Evolutionary conservation across 345 rosid genomes (phyloP), one percentile per base, ranked within the genome.

Genomic region (Moricandia moricandioides): DNA sequence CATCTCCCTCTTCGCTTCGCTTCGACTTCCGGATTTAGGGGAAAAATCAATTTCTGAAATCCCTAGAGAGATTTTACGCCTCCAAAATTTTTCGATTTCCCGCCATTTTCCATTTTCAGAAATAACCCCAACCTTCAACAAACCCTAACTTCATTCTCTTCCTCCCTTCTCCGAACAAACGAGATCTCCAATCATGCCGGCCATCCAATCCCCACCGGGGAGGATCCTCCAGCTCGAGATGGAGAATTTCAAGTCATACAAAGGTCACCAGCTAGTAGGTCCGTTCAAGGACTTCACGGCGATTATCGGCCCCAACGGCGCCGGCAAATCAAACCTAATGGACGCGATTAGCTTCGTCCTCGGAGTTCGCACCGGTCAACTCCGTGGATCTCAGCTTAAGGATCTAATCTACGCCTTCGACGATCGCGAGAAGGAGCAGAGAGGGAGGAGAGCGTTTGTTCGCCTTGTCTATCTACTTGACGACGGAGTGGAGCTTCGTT

Each of bases 281-380:
- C 99, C 99, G 0, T 95, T 95, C 89, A 86, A 80, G 68, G 97
- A 95, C 82, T 95, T 95, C 86, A 95, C 99, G 0, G 99, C 99
- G 26, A 92, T 95, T 4, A 92, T 95, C 39, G 99, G 99, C 33
- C 99, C 99, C 29, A 95, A 95, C 81, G 99, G 99, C 4, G 86
- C 99, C 3, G 99, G 99, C 12, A 95, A 95, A 78, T 95, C 97
- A 21, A 95, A 95, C 79, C 87, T 95, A 47, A 95, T 95, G 99
- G 99, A 95, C 76, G 99, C 99, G 2, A 95, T 95, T 37, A 95
- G 99, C 82, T 95, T 95, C 81, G 97, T 95, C 14, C 93, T 95
- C 8, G 99, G 99, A 1, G 97, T 95, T 71, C 97, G 99, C 7
- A 83, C 97, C 0, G 98, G 92, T 14, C 99, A 95, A 31, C 97